Base-by-base conservation (phyloP, 1,284 basidiomycete genomes). In the Cutaneotrichosporon daszewskae region DNA sequence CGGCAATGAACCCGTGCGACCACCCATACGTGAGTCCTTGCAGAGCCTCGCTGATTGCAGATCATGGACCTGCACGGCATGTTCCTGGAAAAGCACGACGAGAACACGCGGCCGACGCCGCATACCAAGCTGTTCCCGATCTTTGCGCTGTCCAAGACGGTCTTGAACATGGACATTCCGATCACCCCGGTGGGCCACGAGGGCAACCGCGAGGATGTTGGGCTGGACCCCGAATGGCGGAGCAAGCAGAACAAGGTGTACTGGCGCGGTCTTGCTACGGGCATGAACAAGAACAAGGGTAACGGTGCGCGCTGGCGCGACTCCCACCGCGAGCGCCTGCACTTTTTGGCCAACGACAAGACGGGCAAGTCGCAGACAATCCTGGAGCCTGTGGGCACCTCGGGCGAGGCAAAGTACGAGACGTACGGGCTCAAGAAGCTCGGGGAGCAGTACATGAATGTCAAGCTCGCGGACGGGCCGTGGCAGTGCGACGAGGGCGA, bases 201-300 rank as follows among this genome's bases (percentile, higher is more conserved):
- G 37, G 61, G 61, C 13, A 41, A 60, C n/a, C 51, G 62, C 18
- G 64, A 71, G 32, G 66, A 69, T 34, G 60, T 68, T 12, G 71
- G 71, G 1, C 50, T 54, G 11, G 71, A 71, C 51, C 67, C 64
- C 0, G 58, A 53, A 5, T 72, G 71, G 71, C 53, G 47, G 32
- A 53, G 54, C 32, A 70, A 72, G 56, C 61, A 48, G 17, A 59
- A 58, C 34, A 71, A 71, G 51, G 45, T 72, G 18, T 73, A 73
- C 47, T 73, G 71, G 71, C 64, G 71, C 20, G 71, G 71, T 32
- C 55, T 65, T 1, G 59, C 71, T 0, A 71, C 69, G 1, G 67
- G 66, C 25, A 51, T 69, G 35, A 55, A 67, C 32, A 64, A 68
- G 51, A 63, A 66, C 55, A 68, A 68, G 45, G 54, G 59, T 22